Conservation (phyloP, 768 basidiomycete species). For the Neoboletus magnificus region DNA sequence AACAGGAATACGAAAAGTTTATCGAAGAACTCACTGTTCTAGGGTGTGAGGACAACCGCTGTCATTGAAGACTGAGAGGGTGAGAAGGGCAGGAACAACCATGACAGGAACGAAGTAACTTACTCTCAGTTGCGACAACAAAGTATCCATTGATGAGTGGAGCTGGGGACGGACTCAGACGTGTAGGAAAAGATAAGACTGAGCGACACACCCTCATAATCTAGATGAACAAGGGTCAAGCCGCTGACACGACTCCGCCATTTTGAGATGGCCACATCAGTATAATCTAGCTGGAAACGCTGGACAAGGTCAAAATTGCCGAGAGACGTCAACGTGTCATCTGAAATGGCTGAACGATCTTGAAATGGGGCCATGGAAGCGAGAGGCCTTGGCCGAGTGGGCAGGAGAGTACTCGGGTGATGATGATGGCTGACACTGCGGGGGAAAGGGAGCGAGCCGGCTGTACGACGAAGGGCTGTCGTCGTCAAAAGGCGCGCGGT, state of each 20-base stretch:
- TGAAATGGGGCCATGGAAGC: slow-evolving; percentile 30
- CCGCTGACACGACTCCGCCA: slow-evolving; percentile 87
- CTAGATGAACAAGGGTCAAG: slow-evolving; percentile 85
- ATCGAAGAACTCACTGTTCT: slow-evolving; percentile 68
- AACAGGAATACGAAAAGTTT: neutral
- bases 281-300: slow-evolving; percentile 69
- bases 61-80: slow-evolving; percentile 78
- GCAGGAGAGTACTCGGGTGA: neutral
- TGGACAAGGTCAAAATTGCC: slow-evolving; percentile 86
- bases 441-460: neutral
- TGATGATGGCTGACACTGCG: slow-evolving; percentile 3
- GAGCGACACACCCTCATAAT: slow-evolving; percentile 71
- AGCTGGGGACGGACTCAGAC: slow-evolving; percentile 42
- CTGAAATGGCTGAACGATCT: slow-evolving; percentile 19
- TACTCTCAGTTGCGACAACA: slow-evolving; percentile 87
- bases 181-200: neutral
- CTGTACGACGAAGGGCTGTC: slow-evolving; percentile 13
- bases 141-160: slow-evolving; percentile 92
- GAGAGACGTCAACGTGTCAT: slow-evolving; percentile 35
- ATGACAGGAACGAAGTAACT: slow-evolving; percentile 15
- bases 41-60: slow-evolving; percentile 94
- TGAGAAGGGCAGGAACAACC: neutral
- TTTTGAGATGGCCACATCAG: slow-evolving; percentile 79
- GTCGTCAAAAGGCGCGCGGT: slow-evolving; percentile 14
- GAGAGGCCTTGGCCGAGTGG: slow-evolving; percentile 10